Conservation (phyloP, 2,329 filamentous ascomycete genomes). For the Geosmithia putterillii region DNA sequence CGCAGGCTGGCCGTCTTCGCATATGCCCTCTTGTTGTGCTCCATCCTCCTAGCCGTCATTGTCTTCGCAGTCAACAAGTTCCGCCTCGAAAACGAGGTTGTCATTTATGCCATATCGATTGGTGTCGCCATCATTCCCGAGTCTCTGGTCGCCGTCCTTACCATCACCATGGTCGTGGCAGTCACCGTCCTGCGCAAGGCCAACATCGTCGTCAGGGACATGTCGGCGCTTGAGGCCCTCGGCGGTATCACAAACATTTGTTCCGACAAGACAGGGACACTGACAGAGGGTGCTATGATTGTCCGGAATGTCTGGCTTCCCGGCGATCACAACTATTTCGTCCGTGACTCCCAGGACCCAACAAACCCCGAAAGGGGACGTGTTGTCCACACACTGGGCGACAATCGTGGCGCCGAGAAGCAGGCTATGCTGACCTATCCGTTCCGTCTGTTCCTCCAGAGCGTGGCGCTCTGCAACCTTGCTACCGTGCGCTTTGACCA, state of each 20-base stretch:
- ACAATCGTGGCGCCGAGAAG: conserved; percentile 18
- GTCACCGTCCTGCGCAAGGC: conserved; percentile 52
- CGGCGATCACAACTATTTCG: conserved; percentile 40
- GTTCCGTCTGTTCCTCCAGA: conserved; percentile 38
- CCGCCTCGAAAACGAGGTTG: conserved; percentile 35
- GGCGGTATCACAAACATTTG: conserved; percentile 63
- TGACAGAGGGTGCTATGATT: conserved; percentile 59
- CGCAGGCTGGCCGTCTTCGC: conserved; percentile 68
- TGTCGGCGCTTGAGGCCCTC: conserved; percentile 56
- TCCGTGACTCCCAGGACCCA: conserved; percentile 49
- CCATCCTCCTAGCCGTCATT: conserved; percentile 42
- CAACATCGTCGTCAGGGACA: conserved; percentile 52
- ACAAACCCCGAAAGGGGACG: conserved; percentile 47
- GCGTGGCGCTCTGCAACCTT: conserved; percentile 53
- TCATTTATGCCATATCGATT: conserved; percentile 45
- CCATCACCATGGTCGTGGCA: conserved; percentile 58
- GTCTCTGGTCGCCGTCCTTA: conserved; percentile 56
- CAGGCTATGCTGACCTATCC: conserved; percentile 32
- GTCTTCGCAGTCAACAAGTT: conserved; percentile 47
- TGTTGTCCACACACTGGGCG: conserved; percentile 31
- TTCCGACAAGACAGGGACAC: conserved; percentile 61
- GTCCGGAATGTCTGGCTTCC: conserved; percentile 56
- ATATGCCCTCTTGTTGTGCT: conserved; percentile 63
- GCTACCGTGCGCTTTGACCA: conserved; percentile 45
- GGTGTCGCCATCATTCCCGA: conserved; percentile 52